Evolutionary conservation across 305 asterid genomes (phyloP).

Genomic region (Solanum hybrid): DNA sequence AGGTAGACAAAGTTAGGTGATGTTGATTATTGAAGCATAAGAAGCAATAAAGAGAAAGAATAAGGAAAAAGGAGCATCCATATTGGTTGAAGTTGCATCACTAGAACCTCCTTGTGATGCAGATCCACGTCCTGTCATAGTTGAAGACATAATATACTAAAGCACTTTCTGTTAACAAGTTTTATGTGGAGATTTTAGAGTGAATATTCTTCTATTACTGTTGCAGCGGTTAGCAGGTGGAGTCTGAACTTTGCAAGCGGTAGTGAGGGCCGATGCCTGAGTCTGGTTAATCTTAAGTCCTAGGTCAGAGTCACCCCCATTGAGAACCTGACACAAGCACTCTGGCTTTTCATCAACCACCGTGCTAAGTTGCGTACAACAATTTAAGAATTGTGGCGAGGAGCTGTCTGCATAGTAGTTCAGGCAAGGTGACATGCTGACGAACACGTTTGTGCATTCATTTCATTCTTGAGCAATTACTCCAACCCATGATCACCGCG

Average conservation of each 20-base stretch:
- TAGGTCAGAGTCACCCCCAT: conserved; percentile 35
- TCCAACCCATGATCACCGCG: conserved; percentile 12
- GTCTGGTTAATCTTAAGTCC: conserved; percentile 47
- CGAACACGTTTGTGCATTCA: conserved; percentile 51
- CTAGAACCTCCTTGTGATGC: conserved; percentile 7
- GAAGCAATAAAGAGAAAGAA: conserved; percentile 35
- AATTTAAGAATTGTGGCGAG: conserved; percentile 39
- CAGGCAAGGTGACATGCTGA: conserved; percentile 66
- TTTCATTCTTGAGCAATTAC: conserved; percentile 34
- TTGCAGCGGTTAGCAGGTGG: conserved; percentile 44
- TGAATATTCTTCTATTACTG: conserved; percentile 9
- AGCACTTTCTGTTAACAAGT: background rate
- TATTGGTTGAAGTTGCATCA: conserved; percentile 39
- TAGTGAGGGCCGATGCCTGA: conserved; percentile 45
- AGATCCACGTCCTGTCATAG: conserved; percentile 31
- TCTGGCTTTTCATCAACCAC: conserved; percentile 47
- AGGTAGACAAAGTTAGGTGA: background rate
- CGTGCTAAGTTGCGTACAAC: conserved; percentile 55
- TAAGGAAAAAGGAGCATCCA: conserved; percentile 25
- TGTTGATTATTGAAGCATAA: conserved; percentile 30
- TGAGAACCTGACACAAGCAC: conserved; percentile 58
- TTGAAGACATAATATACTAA: background rate
- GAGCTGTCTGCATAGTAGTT: conserved; percentile 53
- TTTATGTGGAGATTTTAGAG: background rate
- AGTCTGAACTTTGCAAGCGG: conserved; percentile 53